phyloP scores from a whole-genome alignment of 169 alveolate genomes.

The Plasmodium malariae region DNA sequence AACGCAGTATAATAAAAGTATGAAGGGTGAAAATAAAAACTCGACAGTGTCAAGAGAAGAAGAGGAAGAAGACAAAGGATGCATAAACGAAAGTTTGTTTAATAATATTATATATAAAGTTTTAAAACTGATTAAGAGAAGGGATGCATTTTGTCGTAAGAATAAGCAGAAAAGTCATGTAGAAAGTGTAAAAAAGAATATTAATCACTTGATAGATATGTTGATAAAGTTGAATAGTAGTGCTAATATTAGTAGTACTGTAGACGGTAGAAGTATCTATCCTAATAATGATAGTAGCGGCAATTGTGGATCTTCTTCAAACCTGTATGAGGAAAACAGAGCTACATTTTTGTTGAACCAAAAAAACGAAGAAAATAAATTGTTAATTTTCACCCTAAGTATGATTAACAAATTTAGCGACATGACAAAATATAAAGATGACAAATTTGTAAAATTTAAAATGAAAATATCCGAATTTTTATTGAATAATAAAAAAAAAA shows the following conservation, averaged over 20 bases:
- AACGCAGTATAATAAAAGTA: background rate
- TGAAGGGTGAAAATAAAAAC: background rate
- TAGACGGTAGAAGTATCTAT: no score
- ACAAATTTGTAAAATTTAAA: slow-evolving; percentile 53
- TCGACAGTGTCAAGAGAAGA: no score
- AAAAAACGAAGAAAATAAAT: slow-evolving; percentile 51
- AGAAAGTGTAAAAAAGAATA: slow-evolving; percentile 7
- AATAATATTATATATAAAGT: slow-evolving; percentile 38
- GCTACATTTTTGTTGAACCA: background rate
- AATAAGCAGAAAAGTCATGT: background rate
- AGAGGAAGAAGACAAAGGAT: slow-evolving; percentile 21
- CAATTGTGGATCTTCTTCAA: background rate
- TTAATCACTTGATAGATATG: slow-evolving; percentile 33
- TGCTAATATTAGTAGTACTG: background rate
- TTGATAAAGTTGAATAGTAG: slow-evolving; percentile 12
- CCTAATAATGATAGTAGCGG: no score
- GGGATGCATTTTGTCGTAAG: background rate
- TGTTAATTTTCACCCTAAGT: slow-evolving; percentile 53
- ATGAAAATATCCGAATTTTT: slow-evolving; percentile 21
- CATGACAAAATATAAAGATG: slow-evolving; percentile 36
- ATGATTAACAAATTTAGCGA: slow-evolving; percentile 32
- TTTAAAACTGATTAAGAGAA: slow-evolving; percentile 43
- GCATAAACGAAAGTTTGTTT: slow-evolving; percentile 30
- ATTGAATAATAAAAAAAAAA: slow-evolving; percentile 34
- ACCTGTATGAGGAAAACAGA: background rate